Conservation (phyloP, 176 grass and related monocot genomes). For the Ampelocalamus luodianensis region DNA sequence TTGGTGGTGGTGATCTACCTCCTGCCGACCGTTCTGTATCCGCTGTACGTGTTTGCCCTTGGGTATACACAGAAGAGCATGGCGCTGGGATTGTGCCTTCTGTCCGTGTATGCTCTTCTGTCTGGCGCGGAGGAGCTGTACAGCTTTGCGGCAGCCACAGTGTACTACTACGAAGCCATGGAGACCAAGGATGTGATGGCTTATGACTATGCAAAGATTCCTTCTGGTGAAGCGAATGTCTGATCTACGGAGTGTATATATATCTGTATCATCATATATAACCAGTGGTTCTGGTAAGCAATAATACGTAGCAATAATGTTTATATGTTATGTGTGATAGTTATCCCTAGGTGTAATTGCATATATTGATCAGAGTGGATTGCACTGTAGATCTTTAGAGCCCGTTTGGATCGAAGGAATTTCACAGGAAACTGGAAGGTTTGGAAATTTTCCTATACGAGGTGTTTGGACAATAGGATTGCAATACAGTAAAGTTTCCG, state of each 20-base stretch:
- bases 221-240: conserved; percentile 19
- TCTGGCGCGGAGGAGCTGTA: neutral
- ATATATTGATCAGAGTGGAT: too few relatives aligned
- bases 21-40: neutral
- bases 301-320: too few relatives aligned
- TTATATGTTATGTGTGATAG: too few relatives aligned
- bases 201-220: conserved; percentile 34
- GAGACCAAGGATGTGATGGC: neutral
- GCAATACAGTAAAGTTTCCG: too few relatives aligned
- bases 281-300: too few relatives aligned
- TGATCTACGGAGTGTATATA: conserved; percentile 7
- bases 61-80: conserved; percentile 2
- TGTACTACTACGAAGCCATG: conserved; percentile 43
- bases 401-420: too few relatives aligned
- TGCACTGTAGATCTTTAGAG: too few relatives aligned
- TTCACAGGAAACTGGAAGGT: too few relatives aligned
- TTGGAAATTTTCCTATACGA: too few relatives aligned
- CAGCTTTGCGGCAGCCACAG: neutral
- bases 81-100: neutral
- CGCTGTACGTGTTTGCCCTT: neutral
- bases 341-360: too few relatives aligned
- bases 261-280: too few relatives aligned
- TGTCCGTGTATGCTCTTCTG: conserved; percentile 11
- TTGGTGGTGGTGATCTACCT: neutral
- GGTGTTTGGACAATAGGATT: too few relatives aligned